Evolutionary conservation across 768 basidiomycete genomes (phyloP), one percentile per base, ranked within the genome.

Genomic region (Phaffia tasmanica): DNA sequence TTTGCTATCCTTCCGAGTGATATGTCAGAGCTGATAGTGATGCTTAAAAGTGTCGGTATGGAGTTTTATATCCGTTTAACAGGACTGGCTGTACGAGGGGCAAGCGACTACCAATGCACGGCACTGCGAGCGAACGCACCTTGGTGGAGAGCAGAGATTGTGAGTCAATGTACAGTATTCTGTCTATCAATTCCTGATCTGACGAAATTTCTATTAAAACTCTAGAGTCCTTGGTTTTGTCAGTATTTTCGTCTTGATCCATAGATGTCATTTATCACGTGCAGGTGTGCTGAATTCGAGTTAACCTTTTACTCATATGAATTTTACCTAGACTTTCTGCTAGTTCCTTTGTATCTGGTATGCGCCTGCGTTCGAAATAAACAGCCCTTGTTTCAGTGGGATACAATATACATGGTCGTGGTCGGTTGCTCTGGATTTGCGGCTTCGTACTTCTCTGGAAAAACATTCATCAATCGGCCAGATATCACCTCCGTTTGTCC

Each of bases 61-160:
- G 80, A 86, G 68, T 73, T 86, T 2, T 92, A 83, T 72, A 77
- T 81, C 59, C 81, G 79, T 62, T 80, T 88, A 46, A 81, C 84
- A 0, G 77, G 79, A 3, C 75, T 53, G 21, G 55, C 74, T 9
- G 77, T 86, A 9, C 68, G 79, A 15, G 83, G 81, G 11, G 77
- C 80, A 16, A 72, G 80, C 56, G 86, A 89, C 72, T 84, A 85
- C 71, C 73, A 75, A 0, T 92, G 89, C 74, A 50, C 77, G 0
- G 54, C 78, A 18, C 82, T 82, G 18, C 87, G 89, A 68, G 74
- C 79, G 0, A 68, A 77, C 55, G 84, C 82, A 8, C 82, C 83
- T 0, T 92, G 89, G 89, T 91, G 83, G 75, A 83, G 83, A 73
- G 76, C 75, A 59, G 88, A 84, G 16, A 86, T 87, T 32, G 83